A percentile compares a stretch with the other conserved stretches of the same genome.
Evolutionary conservation across 257 asterid species (phyloP).

Genomic region (Plectranthus barbatus): DNA sequence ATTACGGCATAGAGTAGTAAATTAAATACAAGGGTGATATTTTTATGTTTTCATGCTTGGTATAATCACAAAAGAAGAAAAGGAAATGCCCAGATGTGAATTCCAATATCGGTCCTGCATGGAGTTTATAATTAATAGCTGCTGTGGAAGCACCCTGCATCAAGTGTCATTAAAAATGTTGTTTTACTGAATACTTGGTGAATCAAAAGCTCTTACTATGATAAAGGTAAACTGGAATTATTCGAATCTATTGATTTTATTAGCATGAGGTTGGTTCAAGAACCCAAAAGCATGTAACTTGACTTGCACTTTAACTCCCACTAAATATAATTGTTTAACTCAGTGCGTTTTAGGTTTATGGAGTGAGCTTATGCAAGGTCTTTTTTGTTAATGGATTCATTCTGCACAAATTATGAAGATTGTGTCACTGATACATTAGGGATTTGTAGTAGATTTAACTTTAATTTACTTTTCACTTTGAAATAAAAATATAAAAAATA

Average conservation of each 20-base stretch:
- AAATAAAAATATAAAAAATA: not conserved
- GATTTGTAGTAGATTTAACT: not conserved
- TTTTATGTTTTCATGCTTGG: not conserved
- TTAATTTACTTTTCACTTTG: not conserved
- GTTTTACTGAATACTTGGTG: not conserved
- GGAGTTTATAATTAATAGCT: not conserved
- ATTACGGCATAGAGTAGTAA: not conserved
- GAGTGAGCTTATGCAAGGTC: not conserved
- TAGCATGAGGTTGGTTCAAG: not conserved
- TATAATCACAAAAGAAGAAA: not conserved
- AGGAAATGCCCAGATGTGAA: not conserved
- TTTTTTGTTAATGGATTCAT: constrained; percentile 1
- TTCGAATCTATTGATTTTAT: not conserved
- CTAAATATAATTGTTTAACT: not conserved
- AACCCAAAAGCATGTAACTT: not conserved
- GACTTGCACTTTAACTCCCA: not conserved
- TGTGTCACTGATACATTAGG: not conserved
- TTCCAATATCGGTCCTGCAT: not conserved
- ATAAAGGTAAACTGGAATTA: not conserved
- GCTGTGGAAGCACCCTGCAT: not conserved
- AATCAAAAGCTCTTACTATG: not conserved
- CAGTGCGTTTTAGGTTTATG: constrained; percentile 8
- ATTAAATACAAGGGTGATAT: not conserved
- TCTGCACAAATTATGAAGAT: not conserved
- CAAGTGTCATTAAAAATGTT: not conserved